Percentiles rank a stretch among this genome's conserved stretches.
Conservation (phyloP, 23 red algal genomes). For the Chondrus crispus region DNA sequence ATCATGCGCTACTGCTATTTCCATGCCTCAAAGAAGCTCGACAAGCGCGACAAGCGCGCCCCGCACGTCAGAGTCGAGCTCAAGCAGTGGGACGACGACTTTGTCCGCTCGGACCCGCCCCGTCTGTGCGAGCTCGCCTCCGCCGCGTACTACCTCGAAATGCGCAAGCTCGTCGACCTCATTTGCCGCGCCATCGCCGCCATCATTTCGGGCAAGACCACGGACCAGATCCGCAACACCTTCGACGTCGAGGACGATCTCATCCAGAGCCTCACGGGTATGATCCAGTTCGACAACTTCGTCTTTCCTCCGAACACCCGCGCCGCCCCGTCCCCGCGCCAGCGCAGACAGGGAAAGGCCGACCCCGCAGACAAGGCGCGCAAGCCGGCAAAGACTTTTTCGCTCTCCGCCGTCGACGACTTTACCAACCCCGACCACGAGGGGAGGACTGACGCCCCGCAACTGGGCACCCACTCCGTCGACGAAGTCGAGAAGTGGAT, state of each 20-base stretch:
- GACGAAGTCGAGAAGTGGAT: background rate
- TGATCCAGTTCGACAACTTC: no score
- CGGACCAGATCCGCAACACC: background rate
- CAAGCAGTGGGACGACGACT: background rate
- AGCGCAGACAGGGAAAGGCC: no score
- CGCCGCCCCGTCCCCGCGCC: no score
- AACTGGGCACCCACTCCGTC: background rate
- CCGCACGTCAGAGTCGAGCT: background rate
- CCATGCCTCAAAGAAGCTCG: background rate
- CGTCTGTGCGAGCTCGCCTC: background rate
- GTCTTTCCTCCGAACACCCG: no score
- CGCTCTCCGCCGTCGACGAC: background rate
- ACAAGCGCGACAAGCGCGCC: no score
- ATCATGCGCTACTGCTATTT: background rate
- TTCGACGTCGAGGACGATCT: background rate
- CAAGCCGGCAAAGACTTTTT: background rate
- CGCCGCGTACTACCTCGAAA: background rate
- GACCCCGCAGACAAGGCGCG: no score
- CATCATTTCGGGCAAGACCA: background rate
- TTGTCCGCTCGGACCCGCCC: background rate
- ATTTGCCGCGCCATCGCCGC: background rate
- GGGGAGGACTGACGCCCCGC: background rate
- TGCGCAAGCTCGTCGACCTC: background rate
- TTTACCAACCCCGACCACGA: background rate
- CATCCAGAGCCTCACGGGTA: background rate